Base-by-base conservation (phyloP, 495 filamentous ascomycete genomes). In the Umbilicaria muhlenbergii region DNA sequence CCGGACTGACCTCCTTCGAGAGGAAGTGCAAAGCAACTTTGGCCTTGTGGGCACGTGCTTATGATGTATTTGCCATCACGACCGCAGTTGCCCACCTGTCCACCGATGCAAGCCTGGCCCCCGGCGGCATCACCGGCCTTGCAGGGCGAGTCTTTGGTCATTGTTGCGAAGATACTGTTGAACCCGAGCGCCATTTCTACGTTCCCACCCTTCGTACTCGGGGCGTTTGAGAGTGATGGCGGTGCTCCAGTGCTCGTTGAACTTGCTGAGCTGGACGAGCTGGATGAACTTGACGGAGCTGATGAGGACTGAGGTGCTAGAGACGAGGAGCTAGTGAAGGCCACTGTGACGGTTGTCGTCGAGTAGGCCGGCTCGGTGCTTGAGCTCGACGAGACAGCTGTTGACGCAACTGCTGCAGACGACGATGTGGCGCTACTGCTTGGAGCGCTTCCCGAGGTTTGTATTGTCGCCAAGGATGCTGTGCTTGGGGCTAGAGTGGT, bases 1-100 rank as follows among this genome's bases (percentile, higher is more conserved):
- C 53, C 53, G 32, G 37, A 39, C 14, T 36, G 14, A 3, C 41
- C 47, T 16, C 21, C 37, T 15, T 38, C 24, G 34, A 42, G 15
- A 2, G 53, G 53, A 21, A 56, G 41, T 31, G 53, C 53, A 38
- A 42, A 51, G 38, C 53, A 56, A 13, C 48, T 43, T 38, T 51
- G 39, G 28, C 44, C 39, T 21, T 42, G 18, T n/a, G 40, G 34
- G 38, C 53, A 56, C 8, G 47, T 38, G 21, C 39, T 49, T 7
- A 53, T 32, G 18, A 34, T 41, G 37, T 56, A 56, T 2, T 38
- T 47, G 8, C 45, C 47, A 35, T 45, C 48, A 11, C 19, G n/a
- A 14, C 44, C 46, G 38, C 53, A 56, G 33, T 45, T 38, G 21
- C 47, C 50, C 6, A 49, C 32, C 36, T 53, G 47, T 14, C 50